Evolutionary conservation across 2,329 filamentous ascomycete species (phyloP), one percentile per base, ranked within the genome.

Genomic region (Apiospora malaysiana): DNA sequence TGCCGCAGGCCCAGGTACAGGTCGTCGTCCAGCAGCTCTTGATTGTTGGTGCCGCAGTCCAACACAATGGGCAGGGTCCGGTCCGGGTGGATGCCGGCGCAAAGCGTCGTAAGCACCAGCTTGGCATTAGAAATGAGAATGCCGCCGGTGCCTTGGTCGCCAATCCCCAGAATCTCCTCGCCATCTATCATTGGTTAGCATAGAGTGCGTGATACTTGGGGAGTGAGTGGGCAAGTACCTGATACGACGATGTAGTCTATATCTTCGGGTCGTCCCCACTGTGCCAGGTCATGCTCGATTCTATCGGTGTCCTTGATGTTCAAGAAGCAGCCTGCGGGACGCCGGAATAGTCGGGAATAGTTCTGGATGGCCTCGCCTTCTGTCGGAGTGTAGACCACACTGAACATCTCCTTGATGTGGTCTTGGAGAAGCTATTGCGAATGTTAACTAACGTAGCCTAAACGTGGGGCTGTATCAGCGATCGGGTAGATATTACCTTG

Each of bases 161-260:
- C 94, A 71, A 97, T 97, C 1, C 94, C 94, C 0, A 97, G 86
- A 66, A 97, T 97, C 82, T 94, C 85, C 73, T 90, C 88, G 8
- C 88, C 88, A 73, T 89, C 85, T 86, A 67, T 4, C 16, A 1
- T 10, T 23, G 37, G 66, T 81, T 37, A 14, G 32, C 25, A 9
- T 12, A 47, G 16, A 32, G 37, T 8, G 7, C 1, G 46, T 23
- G 27, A 16, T 21, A 2, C n/a, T 18, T 10, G 10, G n/a, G 21
- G 42, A 8, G 51, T 16, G 27, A 9, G 16, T 59, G 25, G 9
- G 27, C 1, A 59, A 73, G 83, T 84, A 85, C 95, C 94, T 59
- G 92, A 94, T 8, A 96, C 93, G 7, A 96, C 94, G 73, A 97
- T 96, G 76, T 97, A 91, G 80, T 97, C 94, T 45, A 97, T 90